Percentiles rank a stretch among this genome's conserved stretches.
These are phyloP conservation scores for Chytriomyces sp. DNA, from an alignment of 192 early-diverging fungal genomes.

Conservation along the genomic window DNA sequence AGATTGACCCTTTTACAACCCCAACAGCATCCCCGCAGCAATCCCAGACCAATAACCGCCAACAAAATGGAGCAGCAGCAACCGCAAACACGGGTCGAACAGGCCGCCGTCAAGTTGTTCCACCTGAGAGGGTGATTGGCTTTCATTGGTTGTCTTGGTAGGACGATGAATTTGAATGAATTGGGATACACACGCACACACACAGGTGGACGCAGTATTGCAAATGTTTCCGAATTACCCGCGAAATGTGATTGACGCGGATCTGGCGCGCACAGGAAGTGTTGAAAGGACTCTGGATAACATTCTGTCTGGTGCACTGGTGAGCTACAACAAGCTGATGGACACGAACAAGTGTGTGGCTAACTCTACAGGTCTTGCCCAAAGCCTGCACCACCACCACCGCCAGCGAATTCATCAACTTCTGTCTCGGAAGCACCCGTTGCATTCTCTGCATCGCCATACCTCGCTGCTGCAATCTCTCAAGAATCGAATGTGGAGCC, in stretches of 20 bases:
- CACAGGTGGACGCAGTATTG: conserved; percentile 32
- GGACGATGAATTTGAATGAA: too few species aligned
- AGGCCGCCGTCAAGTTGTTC: not conserved
- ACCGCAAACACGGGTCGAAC: not conserved
- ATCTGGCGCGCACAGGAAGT: conserved; percentile 37
- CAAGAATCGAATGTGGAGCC: conserved; percentile 4
- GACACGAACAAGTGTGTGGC: too few species aligned
- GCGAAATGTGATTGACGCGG: conserved; percentile 28
- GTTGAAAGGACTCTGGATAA: conserved; percentile 37
- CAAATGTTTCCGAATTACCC: conserved; percentile 41
- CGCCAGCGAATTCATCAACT: conserved; percentile 38
- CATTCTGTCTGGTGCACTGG: conserved; percentile 32
- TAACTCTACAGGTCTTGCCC: too few species aligned
- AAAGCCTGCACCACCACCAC: conserved; percentile 14
- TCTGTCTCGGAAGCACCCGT: conserved; percentile 22
- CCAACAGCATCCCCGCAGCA: not conserved
- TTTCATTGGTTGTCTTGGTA: not conserved
- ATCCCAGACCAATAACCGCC: not conserved
- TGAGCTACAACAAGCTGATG: not conserved
- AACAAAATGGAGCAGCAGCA: not conserved
- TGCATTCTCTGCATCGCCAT: conserved; percentile 19
- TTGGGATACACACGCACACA: not conserved
- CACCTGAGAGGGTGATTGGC: not conserved
- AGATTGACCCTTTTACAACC: not conserved
- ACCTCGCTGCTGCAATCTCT: not conserved